Base-by-base conservation (phyloP, 306 rosid genomes). In the Trichosanthes cucumerina region DNA sequence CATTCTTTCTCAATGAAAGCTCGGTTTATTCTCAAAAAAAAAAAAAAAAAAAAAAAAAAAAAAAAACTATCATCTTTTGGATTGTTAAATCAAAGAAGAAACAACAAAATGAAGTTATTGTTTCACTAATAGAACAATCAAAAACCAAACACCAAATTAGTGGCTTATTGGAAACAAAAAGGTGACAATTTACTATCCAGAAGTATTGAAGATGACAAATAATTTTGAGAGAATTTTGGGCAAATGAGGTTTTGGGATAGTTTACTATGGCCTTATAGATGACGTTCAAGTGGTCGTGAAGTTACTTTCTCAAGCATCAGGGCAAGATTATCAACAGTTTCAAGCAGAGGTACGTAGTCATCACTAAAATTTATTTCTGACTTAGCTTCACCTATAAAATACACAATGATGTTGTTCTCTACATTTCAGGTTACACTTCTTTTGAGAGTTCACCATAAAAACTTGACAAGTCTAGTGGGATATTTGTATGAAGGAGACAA, bases 221-320 rank as follows among this genome's bases (percentile, higher is more conserved):
- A 86, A 86, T 76, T 84, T 88, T 54, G 80, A 54, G 13, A 86
- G 79, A 52, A n/a, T 77, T 80, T 78, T 88, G 6, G 91, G 89
- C 4, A 83, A 43, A 79, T 90, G 93, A 57, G 91, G 90, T 36
- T 88, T 87, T 43, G 90, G 91, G 59, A 50, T 71, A 24, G 93
- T 90, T 52, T 90, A 78, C 69, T 80, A 84, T 60, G 91, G 91
- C 18, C n/a, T 52, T 28, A 36, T 83, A 33, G 89, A 86, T 12
- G 80, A 69, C 46, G 71, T 75, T 74, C 80, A 82, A 83, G 93
- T 90, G n/a, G 92, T 91, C 33, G 82, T 88, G 4, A 90, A 90
- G 88, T 56, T 86, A 70, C 91, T 87, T 80, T 88, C 91, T 9
- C 43, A 58, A 43, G 75, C 90, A 15, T 74, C 92, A n/a, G 71